These are phyloP conservation scores for Malus domestica DNA, from an alignment of 306 rosid genomes.

Conservation along the genomic window DNA sequence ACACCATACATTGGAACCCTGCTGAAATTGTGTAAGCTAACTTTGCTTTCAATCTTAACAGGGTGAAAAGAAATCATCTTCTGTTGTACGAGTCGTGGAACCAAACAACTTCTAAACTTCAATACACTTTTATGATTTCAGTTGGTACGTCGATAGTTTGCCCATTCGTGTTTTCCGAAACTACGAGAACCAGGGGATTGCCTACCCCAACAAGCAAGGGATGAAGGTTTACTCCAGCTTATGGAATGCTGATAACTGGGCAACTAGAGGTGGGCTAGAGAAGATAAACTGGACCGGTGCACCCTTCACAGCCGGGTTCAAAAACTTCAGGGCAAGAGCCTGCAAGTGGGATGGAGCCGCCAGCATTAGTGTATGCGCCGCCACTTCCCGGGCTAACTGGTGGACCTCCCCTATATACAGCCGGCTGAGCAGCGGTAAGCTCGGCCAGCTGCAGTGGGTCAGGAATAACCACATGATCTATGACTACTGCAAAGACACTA, in stretches of 20 bases:
- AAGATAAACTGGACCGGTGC: conserved; percentile 59
- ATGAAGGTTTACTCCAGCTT: conserved; percentile 62
- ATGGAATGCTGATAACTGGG: conserved; percentile 81
- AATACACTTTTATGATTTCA: conserved; percentile 17
- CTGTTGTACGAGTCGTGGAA: not conserved
- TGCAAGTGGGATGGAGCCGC: conserved; percentile 57
- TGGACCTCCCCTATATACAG: conserved; percentile 49
- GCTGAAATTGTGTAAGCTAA: conserved; percentile 57
- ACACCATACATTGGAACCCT: conserved; percentile 92
- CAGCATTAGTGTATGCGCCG: conserved; percentile 54
- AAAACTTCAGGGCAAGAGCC: conserved; percentile 60
- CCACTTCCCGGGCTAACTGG: conserved; percentile 46
- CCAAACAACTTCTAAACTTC: not conserved
- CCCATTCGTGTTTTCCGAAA: conserved; percentile 75
- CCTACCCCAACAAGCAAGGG: conserved; percentile 72
- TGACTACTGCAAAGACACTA: conserved; percentile 64
- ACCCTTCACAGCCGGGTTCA: conserved; percentile 56
- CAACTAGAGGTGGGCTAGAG: conserved; percentile 69
- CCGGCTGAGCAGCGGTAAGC: conserved; percentile 28
- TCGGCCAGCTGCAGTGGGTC: conserved; percentile 49
- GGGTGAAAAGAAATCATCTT: not conserved
- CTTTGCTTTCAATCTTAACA: not conserved
- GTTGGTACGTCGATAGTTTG: conserved; percentile 70
- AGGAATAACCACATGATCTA: conserved; percentile 56
- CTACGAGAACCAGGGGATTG: conserved; percentile 48